These are phyloP conservation scores for Pisolithus tinctorius DNA, from an alignment of 768 basidiomycete genomes.

Conservation along the genomic window DNA sequence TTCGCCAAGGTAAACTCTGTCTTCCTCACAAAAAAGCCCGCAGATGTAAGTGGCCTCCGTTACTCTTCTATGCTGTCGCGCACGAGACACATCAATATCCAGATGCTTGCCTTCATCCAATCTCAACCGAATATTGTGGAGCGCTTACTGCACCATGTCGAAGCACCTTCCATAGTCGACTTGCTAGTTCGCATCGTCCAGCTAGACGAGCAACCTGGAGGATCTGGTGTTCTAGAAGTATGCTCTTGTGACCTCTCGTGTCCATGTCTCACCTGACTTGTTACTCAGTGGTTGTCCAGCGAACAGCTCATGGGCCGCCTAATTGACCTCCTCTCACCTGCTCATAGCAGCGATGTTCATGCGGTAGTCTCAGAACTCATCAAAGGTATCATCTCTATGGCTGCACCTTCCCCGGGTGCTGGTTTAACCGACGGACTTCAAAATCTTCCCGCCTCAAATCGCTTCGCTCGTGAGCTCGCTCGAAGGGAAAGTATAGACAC, in stretches of 20 bases:
- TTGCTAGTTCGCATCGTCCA: constrained; percentile 86
- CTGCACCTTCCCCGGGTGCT: constrained; percentile 77
- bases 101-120: constrained; percentile 94
- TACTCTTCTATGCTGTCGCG: constrained; percentile 13
- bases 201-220: constrained; percentile 77
- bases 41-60: constrained; percentile 56
- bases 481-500: constrained; percentile 61
- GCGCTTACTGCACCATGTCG: constrained; percentile 77
- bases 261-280: constrained; percentile 23
- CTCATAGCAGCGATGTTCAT: constrained; percentile 69
- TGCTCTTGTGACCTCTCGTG: constrained; percentile 35
- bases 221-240: constrained; percentile 82
- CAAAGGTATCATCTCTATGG: constrained; percentile 92
- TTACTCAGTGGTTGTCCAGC: constrained; percentile 75
- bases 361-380: constrained; percentile 84
- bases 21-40: constrained; percentile 82
- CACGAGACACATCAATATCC: constrained; percentile 10
- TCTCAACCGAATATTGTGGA: constrained; percentile 75
- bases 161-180: constrained; percentile 88
- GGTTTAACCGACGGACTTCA: constrained; percentile 65
- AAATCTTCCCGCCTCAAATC: constrained; percentile 73
- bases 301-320: constrained; percentile 78
- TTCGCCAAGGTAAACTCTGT: constrained; percentile 93
- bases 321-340: constrained; percentile 76
- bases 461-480: constrained; percentile 85